phyloP scores from a whole-genome alignment of 441 rosid genomes.

The Syzygium syzygioides region DNA sequence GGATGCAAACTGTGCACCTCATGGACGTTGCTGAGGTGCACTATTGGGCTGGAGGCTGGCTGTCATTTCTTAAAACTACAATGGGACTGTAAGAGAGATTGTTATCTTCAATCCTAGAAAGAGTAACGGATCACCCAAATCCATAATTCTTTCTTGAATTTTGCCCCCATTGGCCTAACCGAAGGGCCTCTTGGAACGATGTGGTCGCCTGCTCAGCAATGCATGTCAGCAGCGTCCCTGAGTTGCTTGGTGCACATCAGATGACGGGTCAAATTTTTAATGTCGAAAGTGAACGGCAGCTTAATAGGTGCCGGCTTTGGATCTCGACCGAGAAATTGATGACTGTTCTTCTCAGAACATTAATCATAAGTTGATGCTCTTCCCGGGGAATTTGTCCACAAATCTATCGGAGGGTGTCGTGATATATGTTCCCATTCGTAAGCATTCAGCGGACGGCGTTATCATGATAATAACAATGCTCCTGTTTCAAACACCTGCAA shows the following conservation, averaged over 20 bases:
- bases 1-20: not conserved
- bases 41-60: not conserved
- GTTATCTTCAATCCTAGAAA: not conserved
- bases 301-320: not conserved
- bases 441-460: not conserved
- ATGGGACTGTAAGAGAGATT: not conserved
- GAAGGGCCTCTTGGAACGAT: not conserved
- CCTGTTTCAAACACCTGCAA: not conserved
- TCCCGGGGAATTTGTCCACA: not conserved
- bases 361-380: not conserved
- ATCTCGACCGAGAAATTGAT: not conserved
- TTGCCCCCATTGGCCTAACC: no score
- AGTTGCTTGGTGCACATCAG: not conserved
- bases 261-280: not conserved
- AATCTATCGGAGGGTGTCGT: not conserved
- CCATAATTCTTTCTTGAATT: not conserved
- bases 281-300: not conserved
- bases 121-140: not conserved
- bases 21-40: not conserved
- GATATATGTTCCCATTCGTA: not conserved
- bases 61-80: not conserved
- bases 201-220: not conserved
- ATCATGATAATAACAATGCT: not conserved
- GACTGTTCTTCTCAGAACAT: not conserved
- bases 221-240: not conserved